Conservation (phyloP, 2,329 filamentous ascomycete genomes). For the Alternaria sp. region DNA sequence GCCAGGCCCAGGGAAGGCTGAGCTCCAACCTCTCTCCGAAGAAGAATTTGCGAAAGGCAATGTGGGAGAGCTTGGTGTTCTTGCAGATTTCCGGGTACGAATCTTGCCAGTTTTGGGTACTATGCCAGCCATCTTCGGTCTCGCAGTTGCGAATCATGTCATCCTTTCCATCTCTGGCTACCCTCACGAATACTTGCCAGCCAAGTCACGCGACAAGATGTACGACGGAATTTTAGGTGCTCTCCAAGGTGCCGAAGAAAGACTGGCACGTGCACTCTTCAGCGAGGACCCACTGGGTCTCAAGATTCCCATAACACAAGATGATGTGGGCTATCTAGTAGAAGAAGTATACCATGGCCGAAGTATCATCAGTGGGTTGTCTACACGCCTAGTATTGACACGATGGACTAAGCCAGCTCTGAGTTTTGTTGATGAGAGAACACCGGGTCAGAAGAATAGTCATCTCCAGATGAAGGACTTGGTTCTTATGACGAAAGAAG, state of each 20-base stretch:
- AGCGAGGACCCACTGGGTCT: slow-evolving; percentile 70
- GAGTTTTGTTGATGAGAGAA: slow-evolving; percentile 69
- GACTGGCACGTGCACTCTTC: slow-evolving; percentile 65
- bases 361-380: slow-evolving; percentile 81
- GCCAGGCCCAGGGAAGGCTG: slow-evolving; percentile 86
- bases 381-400: slow-evolving; percentile 78
- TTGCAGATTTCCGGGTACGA: slow-evolving; percentile 92
- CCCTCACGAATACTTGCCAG: slow-evolving; percentile 80
- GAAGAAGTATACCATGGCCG: slow-evolving; percentile 88
- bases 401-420: slow-evolving; percentile 74
- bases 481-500: slow-evolving; percentile 93
- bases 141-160: slow-evolving; percentile 89
- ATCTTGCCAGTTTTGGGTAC: slow-evolving; percentile 94
- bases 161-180: slow-evolving; percentile 83
- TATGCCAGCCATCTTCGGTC: slow-evolving; percentile 96
- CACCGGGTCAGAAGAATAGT: slow-evolving; percentile 79
- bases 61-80: slow-evolving; percentile 83
- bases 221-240: slow-evolving; percentile 82
- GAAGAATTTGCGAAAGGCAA: slow-evolving; percentile 86
- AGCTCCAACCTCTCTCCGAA: slow-evolving; percentile 83
- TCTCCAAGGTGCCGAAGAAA: slow-evolving; percentile 80
- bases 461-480: slow-evolving; percentile 72
- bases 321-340: slow-evolving; percentile 84
- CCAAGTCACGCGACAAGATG: slow-evolving; percentile 86
- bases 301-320: slow-evolving; percentile 76